phyloP scores from a whole-genome alignment of 805 yeast species.

The Diddensiella santjacobensis region DNA sequence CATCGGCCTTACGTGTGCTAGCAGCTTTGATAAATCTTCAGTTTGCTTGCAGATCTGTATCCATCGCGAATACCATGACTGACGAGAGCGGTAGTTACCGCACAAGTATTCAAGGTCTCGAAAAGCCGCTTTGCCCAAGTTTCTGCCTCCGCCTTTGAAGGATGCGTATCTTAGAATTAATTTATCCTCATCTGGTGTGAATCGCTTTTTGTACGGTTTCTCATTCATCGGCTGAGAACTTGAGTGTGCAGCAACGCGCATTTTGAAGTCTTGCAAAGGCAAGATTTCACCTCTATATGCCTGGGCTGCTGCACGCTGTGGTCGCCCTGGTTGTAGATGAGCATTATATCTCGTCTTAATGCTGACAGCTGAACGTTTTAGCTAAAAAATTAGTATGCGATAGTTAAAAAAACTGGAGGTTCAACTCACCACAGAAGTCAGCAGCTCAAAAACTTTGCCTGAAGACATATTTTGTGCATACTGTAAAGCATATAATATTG shows the following conservation, averaged over 20 bases:
- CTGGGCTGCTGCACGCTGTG: background rate
- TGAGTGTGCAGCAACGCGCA: background rate
- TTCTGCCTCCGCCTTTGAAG: background rate
- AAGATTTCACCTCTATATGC: background rate
- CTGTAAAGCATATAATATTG: background rate
- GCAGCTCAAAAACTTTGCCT: background rate
- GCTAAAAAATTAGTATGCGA: too few species aligned
- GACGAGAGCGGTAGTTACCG: background rate
- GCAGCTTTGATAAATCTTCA: background rate
- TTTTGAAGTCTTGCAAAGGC: background rate
- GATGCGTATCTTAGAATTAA: background rate
- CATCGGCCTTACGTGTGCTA: background rate
- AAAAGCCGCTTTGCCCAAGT: too few species aligned
- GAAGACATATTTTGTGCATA: background rate
- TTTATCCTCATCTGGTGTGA: background rate
- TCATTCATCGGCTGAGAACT: background rate
- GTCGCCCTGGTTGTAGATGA: background rate
- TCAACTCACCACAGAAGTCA: too few species aligned
- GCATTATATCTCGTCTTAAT: background rate
- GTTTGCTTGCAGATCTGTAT: background rate
- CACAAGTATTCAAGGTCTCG: background rate
- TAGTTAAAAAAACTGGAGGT: too few species aligned
- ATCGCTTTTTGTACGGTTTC: background rate
- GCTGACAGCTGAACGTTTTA: too few species aligned
- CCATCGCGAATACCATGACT: background rate